Base-by-base conservation (phyloP, 257 asterid species). In the Solanum pennellii region DNA sequence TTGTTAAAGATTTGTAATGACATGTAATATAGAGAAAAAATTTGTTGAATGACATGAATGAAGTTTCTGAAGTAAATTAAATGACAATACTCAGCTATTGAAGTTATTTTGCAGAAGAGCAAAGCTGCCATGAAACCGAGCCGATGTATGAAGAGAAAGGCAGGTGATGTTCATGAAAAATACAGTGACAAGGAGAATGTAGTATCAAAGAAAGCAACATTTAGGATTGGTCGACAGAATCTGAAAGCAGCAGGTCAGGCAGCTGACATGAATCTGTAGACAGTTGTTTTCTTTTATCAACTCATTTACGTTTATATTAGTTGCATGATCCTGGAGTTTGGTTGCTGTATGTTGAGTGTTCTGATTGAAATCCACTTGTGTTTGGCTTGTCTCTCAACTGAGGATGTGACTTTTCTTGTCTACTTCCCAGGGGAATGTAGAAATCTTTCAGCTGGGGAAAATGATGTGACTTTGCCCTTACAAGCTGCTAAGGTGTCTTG, bases 221-320 rank as follows among this genome's bases (percentile, higher is more conserved):
- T 49, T 12, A 75, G 88, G 83, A 87, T 44, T 84, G 44, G 66
- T 87, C 27, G 47, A 49, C 89, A 62, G 59, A 77, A 74, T 68
- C 71, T 35, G 88, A 86, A 72, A 37, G 16, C 65, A 60, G 86
- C 86, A 33, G 91, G 91, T 89, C 25, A 87, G 90, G 86, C 62
- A 59, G 65, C 65, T 75, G 27, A 68, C n/a, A 47, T 20, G 23
- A 41, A 16, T 3, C 29, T 82, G 85, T 29, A 49, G 45, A 82
- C 49, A 15, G 27, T 74, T 89, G 56, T 77, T 86, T 82, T 44
- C 13, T 16, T 73, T 47, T 65, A 66, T 27, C 39, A 10, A 9
- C 83, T 15, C 60, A 25, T 76, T 42, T 76, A 42, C 18, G 18
- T 47, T 52, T 86, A 20, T 44, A 27, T 31, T 69, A 23, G 25